phyloP scores from a whole-genome alignment of 1,284 basidiomycete species.

The Ganoderma sp. region DNA sequence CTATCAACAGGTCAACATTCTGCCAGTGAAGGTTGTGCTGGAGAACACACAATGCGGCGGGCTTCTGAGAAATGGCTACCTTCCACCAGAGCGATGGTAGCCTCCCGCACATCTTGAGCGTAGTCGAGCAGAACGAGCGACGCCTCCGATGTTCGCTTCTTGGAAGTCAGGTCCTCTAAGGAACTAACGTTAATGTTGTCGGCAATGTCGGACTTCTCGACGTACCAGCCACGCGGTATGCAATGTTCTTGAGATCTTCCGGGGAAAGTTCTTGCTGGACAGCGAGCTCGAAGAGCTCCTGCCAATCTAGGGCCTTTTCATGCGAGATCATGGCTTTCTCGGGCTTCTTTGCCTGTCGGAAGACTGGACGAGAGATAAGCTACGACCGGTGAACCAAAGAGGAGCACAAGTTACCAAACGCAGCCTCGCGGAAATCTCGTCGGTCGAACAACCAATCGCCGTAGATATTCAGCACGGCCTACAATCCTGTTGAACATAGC shows the following conservation, averaged over 20 bases:
- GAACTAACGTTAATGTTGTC: not conserved
- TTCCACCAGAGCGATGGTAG: constrained; percentile 77
- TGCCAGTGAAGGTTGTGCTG: constrained; percentile 12
- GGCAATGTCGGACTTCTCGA: constrained; percentile 10
- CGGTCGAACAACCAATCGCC: constrained; percentile 90
- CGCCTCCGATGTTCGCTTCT: constrained; percentile 83
- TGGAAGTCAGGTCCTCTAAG: constrained; percentile 79
- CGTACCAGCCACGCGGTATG: constrained; percentile 78
- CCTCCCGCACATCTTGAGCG: constrained; percentile 78
- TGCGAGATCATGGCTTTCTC: constrained; percentile 84
- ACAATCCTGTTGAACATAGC: not conserved
- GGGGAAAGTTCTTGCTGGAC: constrained; percentile 49
- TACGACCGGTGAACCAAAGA: not conserved
- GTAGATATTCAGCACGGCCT: constrained; percentile 74
- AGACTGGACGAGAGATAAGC: constrained; percentile 56
- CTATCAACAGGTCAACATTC: constrained; percentile 45
- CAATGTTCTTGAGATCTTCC: constrained; percentile 67
- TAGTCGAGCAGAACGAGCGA: constrained; percentile 89
- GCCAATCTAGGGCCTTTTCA: constrained; percentile 88
- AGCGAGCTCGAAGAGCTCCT: constrained; percentile 87
- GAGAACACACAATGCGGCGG: constrained; percentile 70
- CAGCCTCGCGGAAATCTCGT: constrained; percentile 85
- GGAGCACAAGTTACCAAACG: constrained; percentile 61
- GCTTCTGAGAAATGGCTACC: constrained; percentile 90
- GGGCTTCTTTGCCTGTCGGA: constrained; percentile 66